A percentile compares a stretch with the other conserved stretches of the same genome.
These are phyloP conservation scores for Ottelia alismoides DNA, from an alignment of 106 monocot species.

Conservation along the genomic window DNA sequence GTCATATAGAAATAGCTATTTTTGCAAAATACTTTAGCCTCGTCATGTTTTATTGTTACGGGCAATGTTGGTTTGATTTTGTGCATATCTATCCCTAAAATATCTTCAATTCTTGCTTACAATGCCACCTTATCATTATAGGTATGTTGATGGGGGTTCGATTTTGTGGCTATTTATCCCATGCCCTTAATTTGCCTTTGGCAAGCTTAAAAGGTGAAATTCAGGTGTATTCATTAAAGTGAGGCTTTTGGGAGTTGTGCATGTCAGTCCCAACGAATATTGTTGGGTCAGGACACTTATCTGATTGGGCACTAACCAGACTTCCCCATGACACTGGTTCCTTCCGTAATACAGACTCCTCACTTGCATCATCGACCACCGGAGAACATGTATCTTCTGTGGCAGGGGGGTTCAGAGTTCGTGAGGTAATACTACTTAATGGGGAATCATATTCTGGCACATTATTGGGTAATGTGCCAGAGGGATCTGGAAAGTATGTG, in stretches of 20 bases:
- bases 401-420: slow-evolving; percentile 18
- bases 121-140: too few species aligned
- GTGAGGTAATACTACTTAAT: slow-evolving; percentile 34
- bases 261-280: slow-evolving; percentile 53
- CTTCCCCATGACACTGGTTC: slow-evolving; percentile 8
- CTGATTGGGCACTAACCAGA: slow-evolving; percentile 16
- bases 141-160: too few species aligned
- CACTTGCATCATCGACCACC: slow-evolving; percentile 15
- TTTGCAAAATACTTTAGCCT: too few species aligned
- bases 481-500: slow-evolving; percentile 62
- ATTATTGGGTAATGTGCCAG: slow-evolving; percentile 44
- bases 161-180: too few species aligned
- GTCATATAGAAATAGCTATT: too few species aligned
- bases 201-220: too few species aligned
- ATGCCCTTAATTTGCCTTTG: too few species aligned
- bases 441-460: slow-evolving; percentile 69
- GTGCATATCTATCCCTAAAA: too few species aligned
- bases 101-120: too few species aligned
- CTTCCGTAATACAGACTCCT: slow-evolving; percentile 17
- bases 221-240: too few species aligned
- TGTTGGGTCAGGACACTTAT: not conserved
- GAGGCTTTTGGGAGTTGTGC: slow-evolving; percentile 52
- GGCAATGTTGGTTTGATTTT: too few species aligned
- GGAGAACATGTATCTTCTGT: not conserved
- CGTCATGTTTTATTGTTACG: too few species aligned